Base-by-base conservation (phyloP, 163 green algal genomes). In the Scenedesmus sp. region DNA sequence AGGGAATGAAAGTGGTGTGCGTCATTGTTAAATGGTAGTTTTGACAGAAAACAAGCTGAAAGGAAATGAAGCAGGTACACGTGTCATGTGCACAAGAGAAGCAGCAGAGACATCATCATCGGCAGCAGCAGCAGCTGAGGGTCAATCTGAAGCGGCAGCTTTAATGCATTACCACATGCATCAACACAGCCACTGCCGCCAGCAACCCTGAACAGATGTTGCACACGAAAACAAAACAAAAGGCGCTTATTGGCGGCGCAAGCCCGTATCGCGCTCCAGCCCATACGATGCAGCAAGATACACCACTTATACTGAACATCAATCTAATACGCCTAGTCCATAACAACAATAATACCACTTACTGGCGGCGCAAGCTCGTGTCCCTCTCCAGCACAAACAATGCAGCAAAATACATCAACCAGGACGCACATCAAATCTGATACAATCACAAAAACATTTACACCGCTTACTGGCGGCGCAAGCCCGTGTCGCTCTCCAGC, bases 171-270 rank as follows among this genome's bases (percentile, higher is more conserved):
- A 16, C 84, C 84, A 89, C 4, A 12, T 5, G 67, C 59, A 64
- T 7, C 62, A 57, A 62, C 84, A 89, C n/a, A 89, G 62, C 84
- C 84, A 89, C 60, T 81, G 60, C 20, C 81, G 84, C n/a, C 26
- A 57, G 13, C 3, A 64, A 46, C 34, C 1, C 10, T 18, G 4
- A 89, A 59, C 84, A 81, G 84, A 18, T 60, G 57, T 4, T 56
- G 60, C 62, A 81, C 84, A 18, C 12, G 4, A 6, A 23, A 4
- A 1, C 84, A 34, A 20, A 89, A 59, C 57, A 2, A 4, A 5
- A 46, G 3, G 57, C 84, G 60, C 57, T 59, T 34, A 10, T 0
- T n/a, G 84, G 62, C 84, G 26, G 60, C 4, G 84, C 84, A 15
- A 89, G 62, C 18, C 20, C 34, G 34, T 46, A 46, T 46, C 34